Evolutionary conservation across 2,329 filamentous ascomycete genomes (phyloP).

Genomic region (Cladophialophora chaetospira): DNA sequence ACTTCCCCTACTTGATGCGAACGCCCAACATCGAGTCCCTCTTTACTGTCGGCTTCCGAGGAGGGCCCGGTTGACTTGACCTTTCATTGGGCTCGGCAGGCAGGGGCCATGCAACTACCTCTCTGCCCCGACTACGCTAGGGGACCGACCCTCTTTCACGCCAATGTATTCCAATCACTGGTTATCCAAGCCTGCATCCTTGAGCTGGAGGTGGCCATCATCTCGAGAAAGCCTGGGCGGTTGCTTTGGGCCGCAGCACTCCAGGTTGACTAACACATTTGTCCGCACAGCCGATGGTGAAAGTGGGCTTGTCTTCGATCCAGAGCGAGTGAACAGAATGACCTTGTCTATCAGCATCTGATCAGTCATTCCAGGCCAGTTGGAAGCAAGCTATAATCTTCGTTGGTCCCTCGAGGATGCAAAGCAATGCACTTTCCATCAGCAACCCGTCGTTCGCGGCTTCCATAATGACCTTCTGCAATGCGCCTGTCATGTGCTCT

Average conservation of each 20-base stretch:
- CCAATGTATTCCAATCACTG: background rate
- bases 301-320: background rate
- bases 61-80: background rate
- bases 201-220: background rate
- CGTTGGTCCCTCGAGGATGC: background rate
- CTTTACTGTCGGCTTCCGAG: background rate
- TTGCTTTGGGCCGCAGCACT: conserved; percentile 1
- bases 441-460: background rate
- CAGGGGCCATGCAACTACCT: background rate
- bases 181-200: background rate
- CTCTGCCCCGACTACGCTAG: background rate
- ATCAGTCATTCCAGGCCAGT: background rate
- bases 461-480: background rate
- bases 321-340: background rate
- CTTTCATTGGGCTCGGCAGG: background rate
- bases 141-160: background rate
- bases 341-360: background rate
- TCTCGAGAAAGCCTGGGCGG: conserved; percentile 15
- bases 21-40: background rate
- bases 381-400: background rate
- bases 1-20: background rate
- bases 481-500: background rate
- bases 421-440: background rate
- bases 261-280: background rate
- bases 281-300: background rate